Conservation (phyloP, 2,329 filamentous ascomycete species). For the Exophiala alcalophila region DNA sequence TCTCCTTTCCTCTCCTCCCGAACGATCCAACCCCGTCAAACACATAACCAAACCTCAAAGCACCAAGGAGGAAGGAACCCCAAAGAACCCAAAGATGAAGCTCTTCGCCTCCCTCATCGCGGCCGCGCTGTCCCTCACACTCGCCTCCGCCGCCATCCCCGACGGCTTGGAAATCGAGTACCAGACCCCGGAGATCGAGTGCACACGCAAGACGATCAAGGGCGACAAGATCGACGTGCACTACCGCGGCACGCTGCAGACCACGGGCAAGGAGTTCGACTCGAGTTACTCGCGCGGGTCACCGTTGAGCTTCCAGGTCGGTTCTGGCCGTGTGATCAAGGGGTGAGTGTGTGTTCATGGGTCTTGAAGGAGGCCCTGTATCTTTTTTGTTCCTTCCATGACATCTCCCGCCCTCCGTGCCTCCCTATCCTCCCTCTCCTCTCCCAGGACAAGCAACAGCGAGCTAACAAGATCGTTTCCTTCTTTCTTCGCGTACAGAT, state of each 20-base stretch:
- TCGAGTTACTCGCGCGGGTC: constrained; percentile 71
- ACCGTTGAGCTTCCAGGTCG: constrained; percentile 78
- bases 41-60: background rate
- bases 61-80: background rate
- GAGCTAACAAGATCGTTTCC: too few species aligned
- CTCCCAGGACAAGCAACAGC: too few species aligned
- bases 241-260: constrained; percentile 77
- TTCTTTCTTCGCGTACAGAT: constrained; percentile 45
- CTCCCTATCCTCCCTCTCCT: background rate
- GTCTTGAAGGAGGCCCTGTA: too few species aligned
- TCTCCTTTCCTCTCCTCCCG: too few species aligned
- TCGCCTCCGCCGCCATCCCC: constrained; percentile 42
- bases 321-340: constrained; percentile 79
- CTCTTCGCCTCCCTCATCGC: constrained; percentile 32
- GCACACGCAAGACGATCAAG: constrained; percentile 70
- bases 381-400: too few species aligned
- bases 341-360: too few species aligned
- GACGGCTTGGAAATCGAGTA: constrained; percentile 74
- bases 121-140: constrained; percentile 39
- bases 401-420: too few species aligned
- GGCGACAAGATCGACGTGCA: constrained; percentile 83
- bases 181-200: constrained; percentile 65
- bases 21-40: background rate
- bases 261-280: constrained; percentile 77
- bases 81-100: constrained; percentile 14